Evolutionary conservation across 306 rosid genomes (phyloP).

Genomic region (Potentilla sterilis): DNA sequence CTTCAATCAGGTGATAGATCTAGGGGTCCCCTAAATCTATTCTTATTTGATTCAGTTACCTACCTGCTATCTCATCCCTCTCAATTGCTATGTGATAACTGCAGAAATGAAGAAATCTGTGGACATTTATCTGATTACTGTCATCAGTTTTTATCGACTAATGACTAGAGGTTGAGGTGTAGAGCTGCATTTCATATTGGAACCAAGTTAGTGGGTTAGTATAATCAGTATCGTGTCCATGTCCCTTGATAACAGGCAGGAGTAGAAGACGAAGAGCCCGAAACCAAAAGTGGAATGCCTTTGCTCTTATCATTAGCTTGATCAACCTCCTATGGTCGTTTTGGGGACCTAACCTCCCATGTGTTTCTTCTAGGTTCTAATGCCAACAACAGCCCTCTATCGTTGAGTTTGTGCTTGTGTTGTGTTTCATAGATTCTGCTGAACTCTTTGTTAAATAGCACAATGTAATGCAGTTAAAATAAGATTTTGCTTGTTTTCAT

Average conservation of each 20-base stretch:
- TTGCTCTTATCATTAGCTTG: slow-evolving; percentile 31
- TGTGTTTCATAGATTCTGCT: slow-evolving; percentile 34
- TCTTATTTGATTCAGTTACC: not conserved
- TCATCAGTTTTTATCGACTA: not conserved
- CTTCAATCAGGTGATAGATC: no score
- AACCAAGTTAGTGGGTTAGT: not conserved
- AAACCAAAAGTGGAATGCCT: slow-evolving; percentile 22
- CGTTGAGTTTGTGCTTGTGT: not conserved
- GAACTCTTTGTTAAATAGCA: slow-evolving; percentile 11
- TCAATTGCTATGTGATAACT: not conserved
- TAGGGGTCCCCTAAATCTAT: no score
- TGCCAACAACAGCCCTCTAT: slow-evolving; percentile 20
- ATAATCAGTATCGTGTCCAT: not conserved
- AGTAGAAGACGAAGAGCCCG: slow-evolving; percentile 29
- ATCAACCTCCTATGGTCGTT: slow-evolving; percentile 22
- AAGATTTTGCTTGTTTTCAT: not conserved
- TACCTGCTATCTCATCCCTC: not conserved
- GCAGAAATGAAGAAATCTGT: not conserved
- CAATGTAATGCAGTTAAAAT: not conserved
- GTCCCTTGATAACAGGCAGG: slow-evolving; percentile 9
- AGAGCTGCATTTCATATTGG: not conserved
- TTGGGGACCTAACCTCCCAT: slow-evolving; percentile 20
- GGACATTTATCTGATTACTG: no score
- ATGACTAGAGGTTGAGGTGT: not conserved
- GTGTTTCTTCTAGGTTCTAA: slow-evolving; percentile 25